phyloP scores from a whole-genome alignment of 768 basidiomycete genomes.

The Rhodotorula babjevae region DNA sequence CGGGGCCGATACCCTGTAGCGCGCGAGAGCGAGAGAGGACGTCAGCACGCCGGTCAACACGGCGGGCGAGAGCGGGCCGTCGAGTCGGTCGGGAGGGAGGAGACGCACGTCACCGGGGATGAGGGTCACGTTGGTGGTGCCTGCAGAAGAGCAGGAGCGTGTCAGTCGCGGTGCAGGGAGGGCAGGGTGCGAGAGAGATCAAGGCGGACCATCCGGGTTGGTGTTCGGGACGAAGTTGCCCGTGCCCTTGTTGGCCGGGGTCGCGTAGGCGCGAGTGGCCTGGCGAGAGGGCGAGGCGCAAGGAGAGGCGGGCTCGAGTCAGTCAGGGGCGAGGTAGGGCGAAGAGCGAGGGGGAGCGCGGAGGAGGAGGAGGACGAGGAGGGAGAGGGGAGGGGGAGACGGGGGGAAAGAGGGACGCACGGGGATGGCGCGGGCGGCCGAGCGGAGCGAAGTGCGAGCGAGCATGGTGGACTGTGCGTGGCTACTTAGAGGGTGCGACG shows the following conservation, averaged over 20 bases:
- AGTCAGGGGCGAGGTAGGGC: not conserved
- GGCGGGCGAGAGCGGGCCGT: not conserved
- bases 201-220: slow-evolving; percentile 25
- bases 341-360: not conserved
- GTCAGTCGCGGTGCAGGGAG: not conserved
- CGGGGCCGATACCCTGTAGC: slow-evolving; percentile 87
- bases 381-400: not conserved
- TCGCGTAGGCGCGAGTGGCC: slow-evolving; percentile 11
- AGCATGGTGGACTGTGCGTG: slow-evolving; percentile 5
- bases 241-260: not conserved
- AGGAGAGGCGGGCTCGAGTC: not conserved
- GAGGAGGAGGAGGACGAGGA: not conserved
- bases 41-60: not conserved
- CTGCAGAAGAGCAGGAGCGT: not conserved
- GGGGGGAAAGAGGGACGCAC: not conserved
- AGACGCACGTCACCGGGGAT: slow-evolving; percentile 84
- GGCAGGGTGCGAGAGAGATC: too few species aligned
- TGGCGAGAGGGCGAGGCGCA: not conserved
- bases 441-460: slow-evolving; percentile 23
- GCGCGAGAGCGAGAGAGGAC: slow-evolving; percentile 12
- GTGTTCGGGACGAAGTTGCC: slow-evolving; percentile 14
- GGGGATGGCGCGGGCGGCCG: slow-evolving; percentile 14
- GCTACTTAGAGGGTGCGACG: too few species aligned
- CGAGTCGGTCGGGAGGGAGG: not conserved
- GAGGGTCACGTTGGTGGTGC: slow-evolving; percentile 58